A percentile compares a stretch with the other conserved stretches of the same genome.
Conservation (phyloP, 1,284 basidiomycete species). For the Apiotrichum sp. region DNA sequence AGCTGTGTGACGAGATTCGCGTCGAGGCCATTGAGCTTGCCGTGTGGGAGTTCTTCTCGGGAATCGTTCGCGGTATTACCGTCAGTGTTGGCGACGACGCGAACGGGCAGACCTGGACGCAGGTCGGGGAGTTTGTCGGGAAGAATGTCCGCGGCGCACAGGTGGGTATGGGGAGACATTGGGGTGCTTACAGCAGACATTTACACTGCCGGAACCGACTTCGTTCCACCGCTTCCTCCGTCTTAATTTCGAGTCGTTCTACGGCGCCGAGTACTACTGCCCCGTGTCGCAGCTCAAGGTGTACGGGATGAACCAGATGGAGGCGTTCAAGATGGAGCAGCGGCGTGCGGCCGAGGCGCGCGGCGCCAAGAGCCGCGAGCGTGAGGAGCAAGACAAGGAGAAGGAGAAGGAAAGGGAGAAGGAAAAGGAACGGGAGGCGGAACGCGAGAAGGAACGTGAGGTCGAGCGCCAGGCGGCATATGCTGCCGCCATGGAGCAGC, state of each 20-base stretch:
- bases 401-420: constrained; percentile 18
- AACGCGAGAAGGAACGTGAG: constrained; percentile 41
- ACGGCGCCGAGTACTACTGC: constrained; percentile 93
- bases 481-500: constrained; percentile 19
- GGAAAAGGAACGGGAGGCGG: constrained; percentile 55
- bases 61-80: constrained; percentile 86
- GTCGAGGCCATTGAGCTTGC: constrained; percentile 94
- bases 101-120: constrained; percentile 44
- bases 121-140: constrained; percentile 66
- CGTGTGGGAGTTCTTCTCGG: constrained; percentile 97
- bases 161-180: constrained; percentile 50
- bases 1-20: constrained; percentile 93
- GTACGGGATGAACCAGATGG: constrained; percentile 93
- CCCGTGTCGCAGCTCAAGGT: constrained; percentile 88
- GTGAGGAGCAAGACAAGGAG: constrained; percentile 18
- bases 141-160: constrained; percentile 90
- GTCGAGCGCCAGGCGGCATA: no score
- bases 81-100: constrained; percentile 73
- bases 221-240: constrained; percentile 91
- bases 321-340: constrained; percentile 87
- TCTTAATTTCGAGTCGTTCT: constrained; percentile 90
- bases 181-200: constrained; percentile 57
- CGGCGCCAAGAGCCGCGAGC: constrained; percentile 27
- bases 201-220: constrained; percentile 55
- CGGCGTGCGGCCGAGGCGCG: constrained; percentile 24